Base-by-base conservation (phyloP, 345 rosid genomes). In the Laguncularia racemosa region DNA sequence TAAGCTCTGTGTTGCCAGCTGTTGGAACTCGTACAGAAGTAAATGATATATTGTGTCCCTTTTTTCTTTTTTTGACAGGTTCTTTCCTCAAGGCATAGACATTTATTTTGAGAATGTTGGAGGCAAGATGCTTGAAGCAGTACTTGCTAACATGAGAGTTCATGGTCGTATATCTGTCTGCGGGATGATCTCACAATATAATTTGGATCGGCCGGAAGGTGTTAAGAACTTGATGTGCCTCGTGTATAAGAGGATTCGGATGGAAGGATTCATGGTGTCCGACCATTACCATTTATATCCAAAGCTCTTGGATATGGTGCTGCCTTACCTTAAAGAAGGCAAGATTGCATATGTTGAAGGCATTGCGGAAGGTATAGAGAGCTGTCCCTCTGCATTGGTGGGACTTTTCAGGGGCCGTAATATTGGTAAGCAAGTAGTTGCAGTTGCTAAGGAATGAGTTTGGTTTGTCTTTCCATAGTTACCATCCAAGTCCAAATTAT, bases 61-160 rank as follows among this genome's bases (percentile, higher is more conserved):
- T 4, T 5, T 16, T 13, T 26, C 8, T 19, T 4, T 5, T 16
- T 13, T 26, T 20, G 46, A 16, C 58, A 66, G 70, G 59, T 66
- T 33, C 64, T 66, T 66, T 19, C 71, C 71, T 16, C 51, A 67
- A 67, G 71, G 71, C 50, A 67, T 71, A 16, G 71, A 71, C 44
- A 66, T 71, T 11, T 66, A 71, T 44, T 71, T 71, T 58, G 75
- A 71, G 20, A 71, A 71, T 14, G 71, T 71, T 0, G 75, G 75
- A 0, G 75, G 71, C 13, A 62, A 65, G 58, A 66, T 66, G 75
- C 64, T 71, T 0, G 71, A 71, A 16, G 67, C 75, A 0, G 64
- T 62, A 18, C 67, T 71, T 14, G 63, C 49, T 28, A 71, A 71
- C 61, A 71, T 71, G 75, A 66, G 71, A 44, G 3, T 44, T 28